Evolutionary conservation across 148 eudicot genomes (phyloP), one percentile per base, ranked within the genome.

Genomic region (Fagopyrum tataricum): DNA sequence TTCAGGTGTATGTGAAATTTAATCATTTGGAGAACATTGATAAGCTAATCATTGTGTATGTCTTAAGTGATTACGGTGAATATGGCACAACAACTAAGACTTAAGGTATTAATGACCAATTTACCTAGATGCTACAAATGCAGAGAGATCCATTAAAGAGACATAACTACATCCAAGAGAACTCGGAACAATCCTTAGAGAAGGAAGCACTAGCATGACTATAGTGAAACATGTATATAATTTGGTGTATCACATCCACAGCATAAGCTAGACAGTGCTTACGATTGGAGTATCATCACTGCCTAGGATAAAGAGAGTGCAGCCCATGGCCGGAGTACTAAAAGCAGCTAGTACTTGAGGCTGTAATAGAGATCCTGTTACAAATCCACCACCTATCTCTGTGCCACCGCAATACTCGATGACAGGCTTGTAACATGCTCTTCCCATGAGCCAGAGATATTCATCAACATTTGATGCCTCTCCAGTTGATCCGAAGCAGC

Each of bases 401-500:
- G 98, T 94, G 75, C 98, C 98, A 72, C 98, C 98, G 77, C 98
- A 94, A 77, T 80, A 85, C 87, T 94, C 98, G 56, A 94, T 90
- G 44, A 94, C 77, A 72, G 98, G 98, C 84, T 94, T 94, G 84
- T 89, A 94, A 48, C 59, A 64, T 23, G 97, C 96, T 85, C 96
- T 87, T 56, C 97, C 96, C 96, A 91, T 91, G 72, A 94, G 87
- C 98, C 98, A 94, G 31, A 94, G 85, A 78, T 89, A 88, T 76
- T 94, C 98, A 83, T 94, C 96, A 21, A 86, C 93, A 84, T 73
- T 90, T 40, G 98, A 94, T 51, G 98, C 97, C 84, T 94, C 98
- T 42, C 98, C 98, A 72, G 97, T 89, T 39, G 98, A 94, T 55
- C 87, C 97, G 80, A 89, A 94, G 84, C 96, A 88, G 67, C 98